Percentiles rank a stretch among this genome's conserved stretches.
Evolutionary conservation across 495 filamentous ascomycete species (phyloP).

Genomic region (Penicillium chermesinum): DNA sequence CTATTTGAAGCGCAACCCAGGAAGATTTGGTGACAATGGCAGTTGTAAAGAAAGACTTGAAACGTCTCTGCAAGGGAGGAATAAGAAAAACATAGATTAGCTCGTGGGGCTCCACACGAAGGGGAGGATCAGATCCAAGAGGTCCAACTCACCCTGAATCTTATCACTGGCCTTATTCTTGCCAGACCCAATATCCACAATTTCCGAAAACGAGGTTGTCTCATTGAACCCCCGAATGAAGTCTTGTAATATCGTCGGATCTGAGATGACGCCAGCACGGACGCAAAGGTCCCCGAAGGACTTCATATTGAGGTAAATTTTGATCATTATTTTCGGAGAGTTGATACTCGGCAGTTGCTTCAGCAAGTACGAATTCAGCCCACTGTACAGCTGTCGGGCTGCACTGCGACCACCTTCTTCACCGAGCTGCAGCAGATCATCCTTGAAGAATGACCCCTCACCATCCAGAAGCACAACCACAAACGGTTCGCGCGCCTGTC

Average conservation of each 20-base stretch:
- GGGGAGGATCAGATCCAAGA: background rate
- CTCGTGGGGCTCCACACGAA: constrained; percentile 1
- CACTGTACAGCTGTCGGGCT: constrained; percentile 54
- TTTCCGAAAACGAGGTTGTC: constrained; percentile 63
- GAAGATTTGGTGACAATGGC: constrained; percentile 76
- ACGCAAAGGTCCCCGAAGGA: constrained; percentile 57
- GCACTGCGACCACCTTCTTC: constrained; percentile 67
- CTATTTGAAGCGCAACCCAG: constrained; percentile 75
- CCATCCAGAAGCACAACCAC: constrained; percentile 73
- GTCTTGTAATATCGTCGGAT: constrained; percentile 50
- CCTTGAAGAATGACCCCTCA: constrained; percentile 71
- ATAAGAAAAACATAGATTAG: constrained; percentile 10
- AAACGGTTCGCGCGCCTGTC: constrained; percentile 69
- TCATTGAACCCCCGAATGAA: constrained; percentile 77
- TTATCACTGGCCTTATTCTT: constrained; percentile 70
- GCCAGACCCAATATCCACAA: constrained; percentile 66
- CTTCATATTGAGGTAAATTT: constrained; percentile 64
- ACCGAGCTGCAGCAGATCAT: constrained; percentile 58
- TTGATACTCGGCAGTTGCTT: constrained; percentile 42
- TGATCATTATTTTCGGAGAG: constrained; percentile 58
- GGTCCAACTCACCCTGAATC: constrained; percentile 57
- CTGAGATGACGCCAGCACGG: constrained; percentile 50
- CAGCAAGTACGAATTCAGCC: constrained; percentile 46
- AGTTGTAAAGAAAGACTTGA: constrained; percentile 60
- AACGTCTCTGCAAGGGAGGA: constrained; percentile 54